Evolutionary conservation across 768 basidiomycete species (phyloP), one percentile per base, ranked within the genome.

Genomic region (Naganishia friedmannii): DNA sequence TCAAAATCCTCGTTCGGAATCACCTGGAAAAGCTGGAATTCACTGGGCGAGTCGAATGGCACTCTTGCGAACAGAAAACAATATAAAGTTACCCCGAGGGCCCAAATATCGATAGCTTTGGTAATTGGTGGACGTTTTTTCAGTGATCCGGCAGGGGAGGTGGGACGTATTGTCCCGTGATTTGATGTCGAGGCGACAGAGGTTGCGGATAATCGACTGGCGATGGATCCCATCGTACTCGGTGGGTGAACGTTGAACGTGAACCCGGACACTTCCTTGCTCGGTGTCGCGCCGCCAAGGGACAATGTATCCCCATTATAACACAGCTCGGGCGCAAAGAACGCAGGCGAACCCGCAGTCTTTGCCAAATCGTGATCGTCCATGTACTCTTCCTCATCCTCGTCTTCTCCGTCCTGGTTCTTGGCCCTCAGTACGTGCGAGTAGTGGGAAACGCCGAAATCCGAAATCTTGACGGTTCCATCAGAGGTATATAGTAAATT

Each of bases 401-500:
- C 73, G 1, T 60, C 68, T 5, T 75, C 74, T 55, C 83, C 83
- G 4, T 85, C 87, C 0, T 87, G 87, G 28, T 87, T 87, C 2
- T 89, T 88, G 21, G 90, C 85, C 2, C 88, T 86, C 73, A 94
- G 89, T 0, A 93, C 91, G 75, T 92, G 90, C 5, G 92, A 95
- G 82, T 95, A 93, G 79, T 95, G 92, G 19, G 95, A 94, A 65
- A 96, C 93, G 65, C 96, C 96, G 81, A 99, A 98, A 82, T 99
- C 96, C 31, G 90, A 92, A 71, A 99, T 98, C 82, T 99, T 99
- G 82, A 98, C 94, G 69, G 86, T 87, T 70, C 87, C 86, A 83
- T 95, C 90, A 31, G 86, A 85, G 2, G 90, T 90, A 88, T 91
- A 93, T 32, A 99, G 86, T 28, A 99, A 87, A 81, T 99, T 99